These are phyloP conservation scores for Cystoderma amianthinum DNA, from an alignment of 768 basidiomycete genomes.

Conservation along the genomic window DNA sequence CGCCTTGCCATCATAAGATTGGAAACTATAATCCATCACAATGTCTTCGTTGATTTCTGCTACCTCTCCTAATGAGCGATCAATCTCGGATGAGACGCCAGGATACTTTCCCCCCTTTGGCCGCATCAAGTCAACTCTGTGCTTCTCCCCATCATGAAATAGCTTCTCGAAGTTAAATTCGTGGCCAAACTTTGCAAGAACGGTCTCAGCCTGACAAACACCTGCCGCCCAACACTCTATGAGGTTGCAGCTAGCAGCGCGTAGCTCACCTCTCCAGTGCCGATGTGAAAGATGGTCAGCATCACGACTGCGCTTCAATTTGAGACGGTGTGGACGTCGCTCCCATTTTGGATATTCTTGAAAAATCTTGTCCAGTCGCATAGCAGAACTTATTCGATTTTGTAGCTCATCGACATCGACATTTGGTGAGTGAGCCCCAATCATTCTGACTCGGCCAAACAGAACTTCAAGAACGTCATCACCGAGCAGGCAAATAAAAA, in stretches of 20 bases:
- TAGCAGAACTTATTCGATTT: slow-evolving; percentile 11
- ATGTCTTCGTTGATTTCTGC: not conserved
- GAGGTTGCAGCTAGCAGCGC: slow-evolving; percentile 10
- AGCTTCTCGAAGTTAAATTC: slow-evolving; percentile 2
- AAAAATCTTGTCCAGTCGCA: slow-evolving; percentile 12
- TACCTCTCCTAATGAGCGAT: slow-evolving; percentile 11
- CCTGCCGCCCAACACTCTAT: slow-evolving; percentile 10
- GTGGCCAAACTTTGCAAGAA: slow-evolving; percentile 1
- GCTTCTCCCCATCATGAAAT: slow-evolving; percentile 3
- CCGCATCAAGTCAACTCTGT: slow-evolving; percentile 13
- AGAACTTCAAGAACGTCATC: slow-evolving; percentile 19
- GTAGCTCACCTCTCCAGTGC: slow-evolving; percentile 13
- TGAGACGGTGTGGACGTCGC: slow-evolving; percentile 10
- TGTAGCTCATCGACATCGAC: slow-evolving; percentile 9
- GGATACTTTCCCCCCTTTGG: slow-evolving; percentile 19
- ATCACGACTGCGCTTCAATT: slow-evolving; percentile 10
- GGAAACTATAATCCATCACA: not conserved
- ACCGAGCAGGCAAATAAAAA: slow-evolving; percentile 16
- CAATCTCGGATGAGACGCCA: slow-evolving; percentile 16
- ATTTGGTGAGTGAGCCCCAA: slow-evolving; percentile 15
- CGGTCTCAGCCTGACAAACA: slow-evolving; percentile 1
- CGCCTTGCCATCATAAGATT: slow-evolving; percentile 2
- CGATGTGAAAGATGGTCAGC: slow-evolving; percentile 17
- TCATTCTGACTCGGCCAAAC: slow-evolving; percentile 18
- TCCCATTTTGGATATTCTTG: slow-evolving; percentile 12